Conservation (phyloP, 2,329 filamentous ascomycete genomes). For the Cercospora nicotianae region DNA sequence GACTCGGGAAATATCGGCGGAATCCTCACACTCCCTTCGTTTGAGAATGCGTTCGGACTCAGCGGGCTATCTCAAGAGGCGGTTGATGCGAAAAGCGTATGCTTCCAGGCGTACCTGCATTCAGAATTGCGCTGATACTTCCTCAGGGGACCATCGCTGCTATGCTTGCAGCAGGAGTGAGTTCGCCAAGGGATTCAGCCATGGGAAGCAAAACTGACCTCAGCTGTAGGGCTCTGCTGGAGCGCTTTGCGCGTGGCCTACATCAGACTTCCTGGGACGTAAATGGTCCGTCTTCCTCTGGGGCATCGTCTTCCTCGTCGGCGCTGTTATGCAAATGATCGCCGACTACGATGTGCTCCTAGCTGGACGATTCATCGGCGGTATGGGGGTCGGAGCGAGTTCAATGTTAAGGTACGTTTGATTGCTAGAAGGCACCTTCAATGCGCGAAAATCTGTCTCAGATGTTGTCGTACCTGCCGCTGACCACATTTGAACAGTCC, state of each 20-base stretch:
- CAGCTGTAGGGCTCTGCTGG: slow-evolving; percentile 19
- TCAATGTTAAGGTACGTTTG: slow-evolving; percentile 16
- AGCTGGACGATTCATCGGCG: slow-evolving; percentile 24
- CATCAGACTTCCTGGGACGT: slow-evolving; percentile 21
- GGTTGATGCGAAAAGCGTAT: slow-evolving; percentile 9
- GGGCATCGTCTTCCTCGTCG: slow-evolving; percentile 23
- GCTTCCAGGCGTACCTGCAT: background rate
- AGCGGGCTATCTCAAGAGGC: slow-evolving; percentile 16
- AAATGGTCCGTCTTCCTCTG: slow-evolving; percentile 27
- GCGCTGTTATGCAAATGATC: slow-evolving; percentile 25
- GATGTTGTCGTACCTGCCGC: background rate
- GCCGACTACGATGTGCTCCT: slow-evolving; percentile 22
- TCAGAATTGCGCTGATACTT: background rate
- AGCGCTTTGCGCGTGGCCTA: slow-evolving; percentile 21
- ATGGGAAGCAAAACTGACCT: background rate
- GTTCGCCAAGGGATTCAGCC: background rate
- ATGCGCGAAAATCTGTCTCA: background rate
- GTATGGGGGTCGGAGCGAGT: slow-evolving; percentile 25
- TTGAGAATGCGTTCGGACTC: slow-evolving; percentile 25
- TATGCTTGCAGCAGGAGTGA: slow-evolving; percentile 24
- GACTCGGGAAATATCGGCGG: slow-evolving; percentile 26
- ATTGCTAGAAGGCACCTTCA: background rate
- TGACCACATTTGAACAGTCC: slow-evolving; percentile 4
- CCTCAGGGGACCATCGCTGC: slow-evolving; percentile 22
- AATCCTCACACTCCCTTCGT: slow-evolving; percentile 23